Percentiles rank a stretch among this genome's conserved stretches.
phyloP scores from a whole-genome alignment of 1,139 yeast species.

The Suhomyces taliae region DNA sequence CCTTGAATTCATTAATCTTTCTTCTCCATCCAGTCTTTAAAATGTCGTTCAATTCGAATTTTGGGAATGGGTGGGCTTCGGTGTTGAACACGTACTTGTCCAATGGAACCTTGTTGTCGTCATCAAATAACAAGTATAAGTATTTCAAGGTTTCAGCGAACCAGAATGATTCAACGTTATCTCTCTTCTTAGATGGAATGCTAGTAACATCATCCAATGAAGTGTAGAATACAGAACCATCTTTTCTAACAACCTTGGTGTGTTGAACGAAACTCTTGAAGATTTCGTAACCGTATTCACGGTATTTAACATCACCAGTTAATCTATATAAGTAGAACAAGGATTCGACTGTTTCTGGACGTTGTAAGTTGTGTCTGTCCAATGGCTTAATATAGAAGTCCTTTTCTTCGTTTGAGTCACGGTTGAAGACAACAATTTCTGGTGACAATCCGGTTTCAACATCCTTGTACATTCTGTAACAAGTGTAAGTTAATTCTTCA shows the following conservation, averaged over 20 bases:
- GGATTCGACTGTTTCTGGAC: conserved; percentile 95
- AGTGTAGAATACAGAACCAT: conserved; percentile 62
- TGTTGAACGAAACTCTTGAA: conserved; percentile 68
- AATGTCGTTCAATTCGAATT: conserved; percentile 52
- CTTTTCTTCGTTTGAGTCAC: conserved; percentile 23
- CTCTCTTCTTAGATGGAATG: conserved; percentile 53
- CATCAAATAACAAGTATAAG: conserved; percentile 77
- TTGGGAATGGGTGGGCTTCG: conserved; percentile 92
- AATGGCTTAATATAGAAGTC: conserved; percentile 70
- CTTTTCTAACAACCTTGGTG: conserved; percentile 49
- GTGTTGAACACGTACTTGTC: conserved; percentile 81
- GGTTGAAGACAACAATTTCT: conserved; percentile 81
- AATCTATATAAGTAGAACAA: conserved; percentile 77
- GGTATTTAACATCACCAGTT: conserved; percentile 77
- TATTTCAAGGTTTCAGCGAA: conserved; percentile 90
- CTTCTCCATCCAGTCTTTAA: conserved; percentile 70
- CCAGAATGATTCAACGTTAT: conserved; percentile 94
- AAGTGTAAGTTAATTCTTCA: conserved; percentile 73
- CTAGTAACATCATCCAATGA: conserved; percentile 65
- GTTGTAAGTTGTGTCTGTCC: conserved; percentile 82
- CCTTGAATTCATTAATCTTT: conserved; percentile 21
- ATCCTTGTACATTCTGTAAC: conserved; percentile 78
- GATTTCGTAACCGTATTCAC: conserved; percentile 90
- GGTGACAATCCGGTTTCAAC: conserved; percentile 81
- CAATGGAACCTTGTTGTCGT: conserved; percentile 55